phyloP scores from a whole-genome alignment of 2,329 filamentous ascomycete species.

The Clonostachys byssicola region DNA sequence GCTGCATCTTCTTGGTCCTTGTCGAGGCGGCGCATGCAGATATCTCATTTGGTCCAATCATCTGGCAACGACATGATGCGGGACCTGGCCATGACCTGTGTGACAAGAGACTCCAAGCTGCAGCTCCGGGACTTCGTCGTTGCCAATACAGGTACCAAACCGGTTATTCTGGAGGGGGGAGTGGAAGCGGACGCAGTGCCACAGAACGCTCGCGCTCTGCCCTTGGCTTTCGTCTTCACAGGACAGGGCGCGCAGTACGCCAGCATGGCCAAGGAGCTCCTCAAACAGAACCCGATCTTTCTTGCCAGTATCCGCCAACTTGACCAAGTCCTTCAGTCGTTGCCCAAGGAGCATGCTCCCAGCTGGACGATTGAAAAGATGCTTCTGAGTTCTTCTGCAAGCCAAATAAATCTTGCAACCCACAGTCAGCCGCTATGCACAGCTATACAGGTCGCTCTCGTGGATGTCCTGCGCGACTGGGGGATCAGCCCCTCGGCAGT shows the following conservation, averaged over 20 bases:
- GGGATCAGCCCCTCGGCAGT: conserved; percentile 24
- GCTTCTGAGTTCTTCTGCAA: conserved; percentile 3
- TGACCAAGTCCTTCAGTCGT: not conserved
- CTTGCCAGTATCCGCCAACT: not conserved
- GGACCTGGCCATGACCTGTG: too few species aligned
- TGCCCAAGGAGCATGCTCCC: not conserved
- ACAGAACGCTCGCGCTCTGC: too few species aligned
- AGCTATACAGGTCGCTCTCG: conserved; percentile 35
- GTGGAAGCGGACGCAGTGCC: too few species aligned
- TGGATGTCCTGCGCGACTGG: conserved; percentile 25
- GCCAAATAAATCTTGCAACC: conserved; percentile 11
- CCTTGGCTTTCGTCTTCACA: conserved; percentile 34
- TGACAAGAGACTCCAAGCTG: too few species aligned
- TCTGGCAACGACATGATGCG: too few species aligned
- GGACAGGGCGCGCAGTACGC: conserved; percentile 34
- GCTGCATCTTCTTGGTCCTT: too few species aligned
- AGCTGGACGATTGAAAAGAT: conserved; percentile 12
- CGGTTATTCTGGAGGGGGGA: too few species aligned
- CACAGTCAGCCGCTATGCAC: conserved; percentile 33
- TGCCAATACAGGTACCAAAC: too few species aligned
- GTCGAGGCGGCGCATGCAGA: too few species aligned
- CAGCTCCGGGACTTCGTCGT: too few species aligned
- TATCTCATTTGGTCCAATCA: too few species aligned
- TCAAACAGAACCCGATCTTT: not conserved
- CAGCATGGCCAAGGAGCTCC: conserved; percentile 19